phyloP scores from a whole-genome alignment of 257 asterid species.

The Solanum raphanifolium region DNA sequence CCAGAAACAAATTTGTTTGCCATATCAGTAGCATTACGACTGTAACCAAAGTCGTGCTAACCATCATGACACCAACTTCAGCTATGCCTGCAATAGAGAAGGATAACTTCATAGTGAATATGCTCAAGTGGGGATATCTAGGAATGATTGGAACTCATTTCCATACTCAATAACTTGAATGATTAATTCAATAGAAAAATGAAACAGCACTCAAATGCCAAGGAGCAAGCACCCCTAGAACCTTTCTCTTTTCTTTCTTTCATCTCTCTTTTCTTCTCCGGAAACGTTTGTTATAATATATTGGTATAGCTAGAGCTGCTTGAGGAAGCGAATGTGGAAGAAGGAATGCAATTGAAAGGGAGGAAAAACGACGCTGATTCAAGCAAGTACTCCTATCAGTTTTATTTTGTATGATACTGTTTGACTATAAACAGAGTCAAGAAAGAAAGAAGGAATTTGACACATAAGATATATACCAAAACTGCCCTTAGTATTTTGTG shows the following conservation, averaged over 20 bases:
- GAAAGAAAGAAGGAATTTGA: not conserved
- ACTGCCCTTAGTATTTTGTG: not conserved
- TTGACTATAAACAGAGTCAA: not conserved
- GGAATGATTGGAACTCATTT: not conserved
- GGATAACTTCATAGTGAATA: not conserved
- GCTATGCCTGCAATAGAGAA: constrained; percentile 61
- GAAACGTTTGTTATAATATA: not conserved
- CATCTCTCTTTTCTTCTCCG: not conserved
- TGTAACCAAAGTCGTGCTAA: constrained; percentile 80
- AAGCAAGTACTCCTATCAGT: not conserved
- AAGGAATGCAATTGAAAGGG: not conserved
- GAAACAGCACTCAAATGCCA: not conserved
- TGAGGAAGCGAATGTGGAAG: not conserved
- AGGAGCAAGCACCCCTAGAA: not conserved
- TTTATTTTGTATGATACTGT: not conserved
- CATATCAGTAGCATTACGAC: constrained; percentile 92
- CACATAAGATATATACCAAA: not conserved
- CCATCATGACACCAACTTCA: constrained; percentile 94
- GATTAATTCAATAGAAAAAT: not conserved
- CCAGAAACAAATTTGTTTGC: constrained; percentile 66
- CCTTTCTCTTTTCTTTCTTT: not conserved
- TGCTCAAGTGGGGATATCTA: not conserved
- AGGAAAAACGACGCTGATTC: not conserved
- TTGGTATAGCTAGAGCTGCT: not conserved
- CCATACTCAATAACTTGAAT: not conserved